Conservation (phyloP, 2,329 filamentous ascomycete genomes). For the Hymenoscyphus occultus region DNA sequence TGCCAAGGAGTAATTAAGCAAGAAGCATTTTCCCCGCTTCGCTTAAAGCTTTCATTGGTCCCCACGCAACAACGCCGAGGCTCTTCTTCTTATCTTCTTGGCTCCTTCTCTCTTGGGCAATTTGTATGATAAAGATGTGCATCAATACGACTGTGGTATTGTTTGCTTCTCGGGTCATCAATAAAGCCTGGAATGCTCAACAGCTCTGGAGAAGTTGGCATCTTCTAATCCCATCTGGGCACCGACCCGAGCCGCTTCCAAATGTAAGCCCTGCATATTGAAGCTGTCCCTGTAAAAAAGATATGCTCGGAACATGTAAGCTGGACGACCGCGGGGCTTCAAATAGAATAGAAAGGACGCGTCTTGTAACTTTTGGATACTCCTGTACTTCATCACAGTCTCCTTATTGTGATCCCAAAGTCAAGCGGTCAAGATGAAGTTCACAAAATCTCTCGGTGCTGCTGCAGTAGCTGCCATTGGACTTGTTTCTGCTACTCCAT, state of each 20-base stretch:
- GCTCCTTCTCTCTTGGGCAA: slow-evolving; percentile 7
- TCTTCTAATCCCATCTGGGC: neutral
- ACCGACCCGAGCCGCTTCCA: neutral
- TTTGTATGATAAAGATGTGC: neutral
- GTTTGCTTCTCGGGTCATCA: slow-evolving; percentile 1
- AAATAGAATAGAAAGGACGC: slow-evolving; percentile 1
- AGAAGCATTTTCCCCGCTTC: slow-evolving; percentile 5
- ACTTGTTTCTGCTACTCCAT: slow-evolving; percentile 6
- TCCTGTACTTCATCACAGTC: slow-evolving; percentile 1
- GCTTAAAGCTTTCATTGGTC: neutral
- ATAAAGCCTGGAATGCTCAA: neutral
- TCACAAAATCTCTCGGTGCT: slow-evolving; percentile 8
- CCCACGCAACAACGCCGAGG: neutral
- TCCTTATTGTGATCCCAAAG: neutral
- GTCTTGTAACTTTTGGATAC: neutral
- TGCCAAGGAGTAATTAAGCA: slow-evolving; percentile 5
- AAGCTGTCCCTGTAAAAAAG: neutral
- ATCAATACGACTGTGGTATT: neutral
- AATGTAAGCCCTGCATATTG: neutral
- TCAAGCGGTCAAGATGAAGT: slow-evolving; percentile 12
- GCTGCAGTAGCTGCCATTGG: neutral
- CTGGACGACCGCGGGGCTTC: neutral
- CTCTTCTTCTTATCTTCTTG: slow-evolving; percentile 6
- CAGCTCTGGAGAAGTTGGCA: neutral
- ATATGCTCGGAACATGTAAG: neutral